phyloP scores from a whole-genome alignment of 371 early-diverging fungal genomes.

The Lichtheimia corymbifera region DNA sequence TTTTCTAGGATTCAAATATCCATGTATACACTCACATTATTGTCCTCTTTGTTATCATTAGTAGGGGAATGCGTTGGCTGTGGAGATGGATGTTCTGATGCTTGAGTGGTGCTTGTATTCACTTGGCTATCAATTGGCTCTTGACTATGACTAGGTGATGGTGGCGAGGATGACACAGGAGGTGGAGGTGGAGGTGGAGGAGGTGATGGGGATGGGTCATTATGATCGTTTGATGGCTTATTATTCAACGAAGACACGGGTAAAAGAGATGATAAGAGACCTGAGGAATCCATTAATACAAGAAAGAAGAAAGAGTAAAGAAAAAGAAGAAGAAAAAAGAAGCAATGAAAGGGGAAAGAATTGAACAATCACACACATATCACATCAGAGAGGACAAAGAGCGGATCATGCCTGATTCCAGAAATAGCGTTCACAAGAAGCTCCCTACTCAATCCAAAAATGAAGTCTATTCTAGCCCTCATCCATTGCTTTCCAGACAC shows the following conservation, averaged over 20 bases:
- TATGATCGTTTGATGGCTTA: not conserved
- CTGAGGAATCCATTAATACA: no score
- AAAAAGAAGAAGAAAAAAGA: constrained; percentile 6
- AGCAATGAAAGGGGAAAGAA: not conserved
- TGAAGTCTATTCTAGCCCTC: not conserved
- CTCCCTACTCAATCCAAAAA: not conserved
- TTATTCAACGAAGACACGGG: not conserved
- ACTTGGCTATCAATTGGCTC: not conserved
- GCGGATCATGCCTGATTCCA: not conserved
- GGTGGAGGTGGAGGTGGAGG: not conserved
- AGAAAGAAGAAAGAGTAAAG: constrained; percentile 1
- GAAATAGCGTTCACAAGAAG: not conserved
- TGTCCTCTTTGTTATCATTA: not conserved
- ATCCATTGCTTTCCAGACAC: not conserved
- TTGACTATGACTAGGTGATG: not conserved
- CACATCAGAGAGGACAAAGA: no score
- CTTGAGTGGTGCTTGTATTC: not conserved
- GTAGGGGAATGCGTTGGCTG: not conserved
- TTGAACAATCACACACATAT: no score
- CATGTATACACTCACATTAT: not conserved
- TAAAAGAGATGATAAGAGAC: no score
- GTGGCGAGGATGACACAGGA: not conserved
- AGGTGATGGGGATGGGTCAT: constrained; percentile 3
- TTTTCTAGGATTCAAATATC: no score
- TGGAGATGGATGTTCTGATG: not conserved